Evolutionary conservation across 768 basidiomycete species (phyloP).

Genomic region (Megacollybia marginata): DNA sequence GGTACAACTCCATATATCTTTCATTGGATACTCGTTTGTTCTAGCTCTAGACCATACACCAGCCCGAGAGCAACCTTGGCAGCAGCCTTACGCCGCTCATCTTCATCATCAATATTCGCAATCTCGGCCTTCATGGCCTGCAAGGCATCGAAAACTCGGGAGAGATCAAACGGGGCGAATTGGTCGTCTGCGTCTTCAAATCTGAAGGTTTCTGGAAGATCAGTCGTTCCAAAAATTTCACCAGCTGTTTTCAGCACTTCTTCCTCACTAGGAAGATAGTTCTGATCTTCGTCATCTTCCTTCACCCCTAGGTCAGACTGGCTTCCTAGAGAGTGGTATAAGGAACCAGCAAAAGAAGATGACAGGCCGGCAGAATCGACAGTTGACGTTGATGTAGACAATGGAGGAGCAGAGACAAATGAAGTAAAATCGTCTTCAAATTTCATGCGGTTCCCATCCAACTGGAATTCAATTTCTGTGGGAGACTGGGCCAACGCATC

Average conservation of each 20-base stretch:
- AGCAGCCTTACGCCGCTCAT: constrained; percentile 59
- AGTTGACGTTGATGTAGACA: constrained; percentile 12
- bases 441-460: constrained; percentile 1
- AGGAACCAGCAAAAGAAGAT: constrained; percentile 11
- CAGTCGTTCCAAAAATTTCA: constrained; percentile 31
- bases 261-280: constrained; percentile 34
- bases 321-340: constrained; percentile 51
- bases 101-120: constrained; percentile 53
- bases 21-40: background rate
- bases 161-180: constrained; percentile 52
- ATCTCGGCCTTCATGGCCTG: constrained; percentile 74
- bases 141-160: constrained; percentile 49
- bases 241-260: constrained; percentile 44
- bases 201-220: constrained; percentile 7
- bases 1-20: too few species aligned
- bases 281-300: constrained; percentile 24
- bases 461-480: background rate
- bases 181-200: constrained; percentile 27
- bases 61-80: constrained; percentile 67
- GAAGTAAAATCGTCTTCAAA: constrained; percentile 81
- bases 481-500: background rate
- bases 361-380: constrained; percentile 9
- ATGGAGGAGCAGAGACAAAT: constrained; percentile 55
- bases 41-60: constrained; percentile 54
- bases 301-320: constrained; percentile 50